Percentiles rank a stretch among this genome's conserved stretches.
phyloP scores from a whole-genome alignment of 208 protist genomes.

The Leishmania major region DNA sequence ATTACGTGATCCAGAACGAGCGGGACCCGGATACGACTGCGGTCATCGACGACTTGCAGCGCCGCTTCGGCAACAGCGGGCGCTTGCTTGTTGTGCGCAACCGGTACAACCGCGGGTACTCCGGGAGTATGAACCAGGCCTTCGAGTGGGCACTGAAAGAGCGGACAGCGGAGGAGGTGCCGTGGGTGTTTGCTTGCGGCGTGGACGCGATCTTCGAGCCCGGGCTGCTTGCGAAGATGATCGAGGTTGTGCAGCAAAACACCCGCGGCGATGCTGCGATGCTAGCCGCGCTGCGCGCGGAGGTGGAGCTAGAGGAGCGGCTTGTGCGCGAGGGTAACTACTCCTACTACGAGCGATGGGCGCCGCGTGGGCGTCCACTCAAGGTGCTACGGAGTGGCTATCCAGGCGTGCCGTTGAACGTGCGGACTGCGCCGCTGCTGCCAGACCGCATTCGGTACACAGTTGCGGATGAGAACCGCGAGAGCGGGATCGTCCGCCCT shows the following conservation, averaged over 20 bases:
- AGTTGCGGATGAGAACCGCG: slow-evolving; percentile 23
- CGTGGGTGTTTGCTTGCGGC: slow-evolving; percentile 41
- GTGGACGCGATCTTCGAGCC: slow-evolving; percentile 41
- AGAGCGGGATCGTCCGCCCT: neutral
- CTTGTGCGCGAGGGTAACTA: slow-evolving; percentile 18
- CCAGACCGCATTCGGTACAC: slow-evolving; percentile 45
- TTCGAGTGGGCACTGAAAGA: slow-evolving; percentile 33
- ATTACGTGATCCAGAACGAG: slow-evolving; percentile 45
- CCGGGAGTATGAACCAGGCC: slow-evolving; percentile 40
- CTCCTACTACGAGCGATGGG: slow-evolving; percentile 36
- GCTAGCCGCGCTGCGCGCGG: slow-evolving; percentile 27
- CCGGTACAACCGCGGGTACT: slow-evolving; percentile 42
- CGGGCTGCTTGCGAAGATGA: slow-evolving; percentile 26
- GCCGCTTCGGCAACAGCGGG: slow-evolving; percentile 34
- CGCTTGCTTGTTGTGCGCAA: slow-evolving; percentile 38
- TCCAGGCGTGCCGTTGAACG: slow-evolving; percentile 32
- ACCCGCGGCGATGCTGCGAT: slow-evolving; percentile 30
- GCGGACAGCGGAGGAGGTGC: slow-evolving; percentile 31
- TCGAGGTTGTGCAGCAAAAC: slow-evolving; percentile 16
- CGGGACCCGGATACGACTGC: slow-evolving; percentile 21
- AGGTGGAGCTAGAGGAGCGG: slow-evolving; percentile 39
- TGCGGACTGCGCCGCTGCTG: slow-evolving; percentile 38
- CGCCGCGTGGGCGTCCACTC: slow-evolving; percentile 30
- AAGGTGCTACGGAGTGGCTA: slow-evolving; percentile 40
- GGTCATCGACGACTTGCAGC: slow-evolving; percentile 33